A percentile compares a stretch with the other conserved stretches of the same genome.
These are phyloP conservation scores for Fomes fomentarius DNA, from an alignment of 1,284 basidiomycete species.

Conservation along the genomic window DNA sequence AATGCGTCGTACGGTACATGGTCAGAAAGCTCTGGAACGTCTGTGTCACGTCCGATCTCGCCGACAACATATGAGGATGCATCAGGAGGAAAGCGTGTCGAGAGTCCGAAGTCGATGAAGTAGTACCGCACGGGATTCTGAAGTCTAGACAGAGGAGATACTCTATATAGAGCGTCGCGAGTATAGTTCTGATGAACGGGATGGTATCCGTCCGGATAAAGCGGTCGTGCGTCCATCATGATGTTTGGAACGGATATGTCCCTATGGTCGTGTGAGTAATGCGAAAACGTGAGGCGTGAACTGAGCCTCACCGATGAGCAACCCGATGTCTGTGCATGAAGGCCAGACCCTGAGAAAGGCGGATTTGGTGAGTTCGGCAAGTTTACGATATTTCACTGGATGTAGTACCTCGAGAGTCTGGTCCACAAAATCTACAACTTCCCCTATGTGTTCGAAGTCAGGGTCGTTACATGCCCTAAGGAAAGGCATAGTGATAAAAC, in stretches of 20 bases:
- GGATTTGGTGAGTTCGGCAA: not conserved
- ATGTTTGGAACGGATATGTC: constrained; percentile 30
- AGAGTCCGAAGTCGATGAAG: constrained; percentile 36
- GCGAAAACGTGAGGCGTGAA: too few relatives aligned
- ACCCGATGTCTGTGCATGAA: constrained; percentile 32
- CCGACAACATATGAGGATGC: constrained; percentile 14
- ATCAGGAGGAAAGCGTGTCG: constrained; percentile 12
- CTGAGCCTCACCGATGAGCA: constrained; percentile 28
- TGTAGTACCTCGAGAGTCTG: constrained; percentile 31
- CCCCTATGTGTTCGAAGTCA: constrained; percentile 24
- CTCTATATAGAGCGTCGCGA: constrained; percentile 11
- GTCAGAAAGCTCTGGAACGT: constrained; percentile 32
- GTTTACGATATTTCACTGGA: not conserved
- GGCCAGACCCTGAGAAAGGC: constrained; percentile 24
- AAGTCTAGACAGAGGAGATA: constrained; percentile 9
- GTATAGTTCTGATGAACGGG: constrained; percentile 18
- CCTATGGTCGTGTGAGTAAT: not conserved
- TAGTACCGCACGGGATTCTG: constrained; percentile 28
- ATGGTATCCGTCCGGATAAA: constrained; percentile 33
- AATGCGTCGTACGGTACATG: constrained; percentile 32
- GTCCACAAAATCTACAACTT: constrained; percentile 30
- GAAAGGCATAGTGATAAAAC: constrained; percentile 31
- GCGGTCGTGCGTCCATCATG: constrained; percentile 32
- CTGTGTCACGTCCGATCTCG: constrained; percentile 23
- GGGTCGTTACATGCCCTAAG: constrained; percentile 29